Evolutionary conservation across 495 filamentous ascomycete species (phyloP).

Genomic region (Aspergillus heteromorphus): DNA sequence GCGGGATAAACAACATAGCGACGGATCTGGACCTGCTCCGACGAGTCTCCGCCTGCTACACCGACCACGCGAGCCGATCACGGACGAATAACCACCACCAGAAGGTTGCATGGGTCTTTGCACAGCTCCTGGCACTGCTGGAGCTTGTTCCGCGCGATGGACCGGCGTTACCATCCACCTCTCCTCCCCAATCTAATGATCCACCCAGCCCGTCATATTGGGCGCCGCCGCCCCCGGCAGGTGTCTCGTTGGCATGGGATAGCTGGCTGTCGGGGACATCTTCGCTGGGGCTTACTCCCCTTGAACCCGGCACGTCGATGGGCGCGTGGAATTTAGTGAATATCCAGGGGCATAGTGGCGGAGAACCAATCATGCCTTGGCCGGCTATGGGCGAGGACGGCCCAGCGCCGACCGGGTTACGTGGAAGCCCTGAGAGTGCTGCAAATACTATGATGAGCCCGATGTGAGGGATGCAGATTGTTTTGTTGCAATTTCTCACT

Average conservation of each 20-base stretch:
- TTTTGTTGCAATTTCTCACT: too few species aligned
- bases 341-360: not conserved
- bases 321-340: not conserved
- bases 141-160: not conserved
- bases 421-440: not conserved
- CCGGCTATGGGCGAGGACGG: not conserved
- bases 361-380: not conserved
- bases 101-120: conserved; percentile 3
- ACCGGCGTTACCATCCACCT: not conserved
- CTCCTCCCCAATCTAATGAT: not conserved
- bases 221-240: not conserved
- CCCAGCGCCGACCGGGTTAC: not conserved
- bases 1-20: not conserved
- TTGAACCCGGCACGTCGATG: not conserved
- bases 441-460: not conserved
- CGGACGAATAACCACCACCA: not conserved
- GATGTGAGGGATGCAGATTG: too few species aligned
- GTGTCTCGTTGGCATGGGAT: not conserved
- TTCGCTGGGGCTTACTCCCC: not conserved
- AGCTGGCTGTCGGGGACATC: not conserved
- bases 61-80: not conserved
- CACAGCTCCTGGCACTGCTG: not conserved
- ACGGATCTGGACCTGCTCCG: not conserved
- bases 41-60: not conserved
- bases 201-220: not conserved